Percentiles rank a stretch among this genome's conserved stretches.
phyloP scores from a whole-genome alignment of 768 basidiomycete species.

The Naematelia encephala region DNA sequence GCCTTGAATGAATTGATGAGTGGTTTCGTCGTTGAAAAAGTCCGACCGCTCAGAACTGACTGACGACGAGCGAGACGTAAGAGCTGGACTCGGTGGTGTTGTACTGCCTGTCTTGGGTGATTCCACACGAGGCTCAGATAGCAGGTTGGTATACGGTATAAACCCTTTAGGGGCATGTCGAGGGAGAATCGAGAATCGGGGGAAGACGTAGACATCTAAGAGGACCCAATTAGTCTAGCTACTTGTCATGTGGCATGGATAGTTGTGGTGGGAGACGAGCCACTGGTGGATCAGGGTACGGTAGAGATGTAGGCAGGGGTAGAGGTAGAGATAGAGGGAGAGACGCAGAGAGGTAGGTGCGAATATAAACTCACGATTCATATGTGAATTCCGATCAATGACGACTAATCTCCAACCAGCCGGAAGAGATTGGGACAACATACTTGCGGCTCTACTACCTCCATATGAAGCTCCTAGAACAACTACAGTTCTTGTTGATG shows the following conservation, averaged over 20 bases:
- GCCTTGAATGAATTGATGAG: conserved; percentile 19
- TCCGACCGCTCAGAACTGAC: neutral
- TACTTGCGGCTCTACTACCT: conserved; percentile 28
- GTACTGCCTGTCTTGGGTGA: neutral
- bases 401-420: conserved; percentile 43
- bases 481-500: conserved; percentile 29
- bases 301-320: neutral
- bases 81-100: neutral
- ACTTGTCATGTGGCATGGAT: too few relatives aligned
- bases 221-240: too few relatives aligned
- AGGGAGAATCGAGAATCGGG: conserved; percentile 44
- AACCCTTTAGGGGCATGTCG: conserved; percentile 44
- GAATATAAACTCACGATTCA: conserved; percentile 40
- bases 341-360: neutral
- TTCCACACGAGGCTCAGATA: neutral
- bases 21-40: neutral
- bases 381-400: conserved; percentile 46
- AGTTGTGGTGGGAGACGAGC: neutral
- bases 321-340: neutral
- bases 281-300: neutral
- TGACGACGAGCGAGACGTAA: neutral
- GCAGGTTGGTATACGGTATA: conserved; percentile 40
- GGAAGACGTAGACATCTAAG: conserved; percentile 50
- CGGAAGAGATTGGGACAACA: conserved; percentile 31
- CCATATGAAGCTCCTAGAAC: conserved; percentile 46